Evolutionary conservation across 2,329 filamentous ascomycete species (phyloP).

Genomic region (Calonectria pauciramosa): DNA sequence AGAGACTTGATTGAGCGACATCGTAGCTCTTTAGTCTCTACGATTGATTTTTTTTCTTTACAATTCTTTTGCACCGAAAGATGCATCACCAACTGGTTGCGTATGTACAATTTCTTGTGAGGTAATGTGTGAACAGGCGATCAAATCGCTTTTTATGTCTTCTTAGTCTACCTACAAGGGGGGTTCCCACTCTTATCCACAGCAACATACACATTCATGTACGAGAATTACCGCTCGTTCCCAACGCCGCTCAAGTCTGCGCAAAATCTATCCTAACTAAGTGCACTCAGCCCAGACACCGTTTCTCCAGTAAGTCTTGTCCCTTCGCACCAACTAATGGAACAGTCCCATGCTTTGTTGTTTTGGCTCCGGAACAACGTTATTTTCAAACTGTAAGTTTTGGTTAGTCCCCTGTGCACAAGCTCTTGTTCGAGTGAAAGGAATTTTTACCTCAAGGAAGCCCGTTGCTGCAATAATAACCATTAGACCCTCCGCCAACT

Average conservation of each 20-base stretch:
- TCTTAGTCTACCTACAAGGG: constrained; percentile 20
- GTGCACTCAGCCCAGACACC: constrained; percentile 11
- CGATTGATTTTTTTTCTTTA: constrained; percentile 15
- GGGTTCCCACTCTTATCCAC: constrained; percentile 30
- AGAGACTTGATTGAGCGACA: constrained; percentile 15
- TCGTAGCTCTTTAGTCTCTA: background rate
- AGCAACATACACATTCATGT: constrained; percentile 20
- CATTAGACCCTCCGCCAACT: constrained; percentile 88
- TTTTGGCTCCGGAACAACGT: constrained; percentile 51
- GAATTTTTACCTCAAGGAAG: constrained; percentile 82
- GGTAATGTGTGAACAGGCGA: background rate
- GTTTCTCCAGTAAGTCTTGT: background rate
- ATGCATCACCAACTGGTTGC: background rate
- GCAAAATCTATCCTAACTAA: constrained; percentile 35
- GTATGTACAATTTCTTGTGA: background rate
- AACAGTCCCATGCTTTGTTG: constrained; percentile 54
- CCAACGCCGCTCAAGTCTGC: constrained; percentile 44
- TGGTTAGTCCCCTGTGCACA: constrained; percentile 30
- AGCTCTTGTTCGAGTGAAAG: background rate
- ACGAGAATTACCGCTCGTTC: constrained; percentile 30
- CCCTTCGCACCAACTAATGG: constrained; percentile 48
- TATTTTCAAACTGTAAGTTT: constrained; percentile 56
- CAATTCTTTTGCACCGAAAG: background rate
- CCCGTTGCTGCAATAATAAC: constrained; percentile 85
- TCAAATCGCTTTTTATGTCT: constrained; percentile 7